Evolutionary conservation across 768 basidiomycete genomes (phyloP), one percentile per base, ranked within the genome.

Genomic region (Suillus weaverae): DNA sequence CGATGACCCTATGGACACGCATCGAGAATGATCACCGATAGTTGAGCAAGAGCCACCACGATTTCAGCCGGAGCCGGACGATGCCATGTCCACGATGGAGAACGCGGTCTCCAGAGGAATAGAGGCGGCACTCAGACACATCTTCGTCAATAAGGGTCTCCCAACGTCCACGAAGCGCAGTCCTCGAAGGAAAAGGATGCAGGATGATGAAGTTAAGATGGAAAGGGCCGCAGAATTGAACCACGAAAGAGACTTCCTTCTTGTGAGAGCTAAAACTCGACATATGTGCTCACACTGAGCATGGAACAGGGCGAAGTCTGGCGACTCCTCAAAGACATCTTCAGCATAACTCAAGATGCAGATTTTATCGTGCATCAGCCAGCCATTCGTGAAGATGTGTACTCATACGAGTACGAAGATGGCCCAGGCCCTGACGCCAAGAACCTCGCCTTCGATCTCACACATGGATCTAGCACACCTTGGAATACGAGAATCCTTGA

Each of bases 301-400:
- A 59, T 44, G 32, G 20, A n/a, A 59, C 32, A 68, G 67, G 51
- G 32, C 1, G 60, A 68, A 62, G 62, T 68, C 36, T 44, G 20
- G 36, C 54, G 26, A 2, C 46, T 67, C 9, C 66, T 68, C 56
- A 68, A 68, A 44, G 68, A 67, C 26, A 62, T 2, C 50, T 44
- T 66, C 1, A 41, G 61, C 2, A 67, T 64, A 26, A 32, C 51
- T 11, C 65, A 68, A 16, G 63, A 69, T n/a, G 18, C 48, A 4
- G 48, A 67, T 50, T 61, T 69, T 35, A 63, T 66, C 5, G 51
- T 33, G 1, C 61, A 67, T 26, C 26, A 26, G 26, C 26, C 26
- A 26, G 26, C 26, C 26, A 26, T 26, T 26, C 26, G 26, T 26
- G 46, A 46, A 4, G 63, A 67, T 41, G 63, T 68, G 9, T 51